These are phyloP conservation scores for Candida piceae DNA, from an alignment of 805 yeast genomes.

Conservation along the genomic window DNA sequence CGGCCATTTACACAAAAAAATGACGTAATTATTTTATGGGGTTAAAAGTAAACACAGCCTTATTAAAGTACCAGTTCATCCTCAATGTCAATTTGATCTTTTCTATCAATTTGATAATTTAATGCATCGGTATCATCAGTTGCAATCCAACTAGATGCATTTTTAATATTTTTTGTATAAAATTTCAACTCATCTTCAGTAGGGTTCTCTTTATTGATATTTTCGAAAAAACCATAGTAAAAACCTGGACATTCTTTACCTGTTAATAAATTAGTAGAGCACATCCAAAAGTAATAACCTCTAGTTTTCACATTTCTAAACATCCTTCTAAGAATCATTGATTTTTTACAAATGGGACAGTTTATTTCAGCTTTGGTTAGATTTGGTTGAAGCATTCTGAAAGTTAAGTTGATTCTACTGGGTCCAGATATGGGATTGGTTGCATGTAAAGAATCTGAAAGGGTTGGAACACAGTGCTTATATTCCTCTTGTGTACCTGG, in stretches of 20 bases:
- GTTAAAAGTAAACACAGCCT: too few relatives aligned
- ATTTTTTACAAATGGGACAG: conserved; percentile 36
- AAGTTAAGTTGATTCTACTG: conserved; percentile 59
- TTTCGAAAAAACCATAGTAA: conserved; percentile 45
- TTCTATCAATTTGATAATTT: too few relatives aligned
- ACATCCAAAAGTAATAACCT: conserved; percentile 66
- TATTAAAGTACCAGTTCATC: too few relatives aligned
- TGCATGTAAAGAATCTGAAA: conserved; percentile 32
- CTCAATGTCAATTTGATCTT: too few relatives aligned
- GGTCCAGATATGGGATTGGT: conserved; percentile 45
- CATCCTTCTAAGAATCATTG: conserved; percentile 55
- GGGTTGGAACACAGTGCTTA: conserved; percentile 58
- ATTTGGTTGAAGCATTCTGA: conserved; percentile 45
- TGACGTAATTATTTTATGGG: too few relatives aligned
- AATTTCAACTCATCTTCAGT: neutral
- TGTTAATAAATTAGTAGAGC: conserved; percentile 42
- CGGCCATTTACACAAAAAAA: too few relatives aligned
- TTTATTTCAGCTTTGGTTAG: conserved; percentile 34
- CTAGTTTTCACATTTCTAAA: conserved; percentile 39
- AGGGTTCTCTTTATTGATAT: conserved; percentile 10
- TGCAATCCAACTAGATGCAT: conserved; percentile 43
- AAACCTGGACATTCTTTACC: conserved; percentile 43
- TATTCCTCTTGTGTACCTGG: conserved; percentile 76
- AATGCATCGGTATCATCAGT: conserved; percentile 31
- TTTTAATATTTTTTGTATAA: conserved; percentile 28